Evolutionary conservation across 768 basidiomycete species (phyloP), one percentile per base, ranked within the genome.

Genomic region (Pulveroboletus sp.): DNA sequence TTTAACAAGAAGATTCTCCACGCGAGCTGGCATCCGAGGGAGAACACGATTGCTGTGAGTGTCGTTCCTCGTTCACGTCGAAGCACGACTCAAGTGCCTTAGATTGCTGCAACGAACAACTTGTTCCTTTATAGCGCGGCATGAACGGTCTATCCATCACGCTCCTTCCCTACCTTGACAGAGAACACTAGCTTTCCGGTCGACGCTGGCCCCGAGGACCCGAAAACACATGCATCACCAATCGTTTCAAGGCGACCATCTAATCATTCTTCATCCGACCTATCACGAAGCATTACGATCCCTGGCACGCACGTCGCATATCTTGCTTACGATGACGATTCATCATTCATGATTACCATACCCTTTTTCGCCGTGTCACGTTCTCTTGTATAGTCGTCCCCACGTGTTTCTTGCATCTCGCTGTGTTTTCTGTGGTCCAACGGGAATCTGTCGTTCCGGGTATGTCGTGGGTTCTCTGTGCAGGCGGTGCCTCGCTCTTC

Each of bases 1-100:
- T 95, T 93, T 70, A 93, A 93, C 76, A 95, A 94, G 86, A 95
- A 95, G 81, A 94, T 95, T 61, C 72, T 95, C 63, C 91, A 93
- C 66, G 85, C 88, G 55, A 89, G 86, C 70, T 99, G 96, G 96
- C 96, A 99, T 77, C 96, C 96, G 40, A 76, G 83, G 67, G 96
- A 99, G 77, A 93, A 94, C 71, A 98, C 95, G 39, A 97, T 99
- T 65, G 94, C 94, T 61, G 93, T 94, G 61, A 64, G 89, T 78
- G 6, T 32, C 35, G 20, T 47, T 40, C 24, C 16, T 16, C n/a
- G 20, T 12, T 5, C n/a, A n/a, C 36, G 43, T n/a, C 12, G 17
- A 29, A 9, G 37, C n/a, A n/a, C n/a, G n/a, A n/a, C 47, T 64
- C 32, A 63, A 34, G 10, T 41, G 20, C 14, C 31, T 12, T 58